Percentiles rank a stretch among this genome's conserved stretches.
These are phyloP conservation scores for Yamadazyma triangularis DNA, from an alignment of 1,139 yeast genomes.

Conservation along the genomic window DNA sequence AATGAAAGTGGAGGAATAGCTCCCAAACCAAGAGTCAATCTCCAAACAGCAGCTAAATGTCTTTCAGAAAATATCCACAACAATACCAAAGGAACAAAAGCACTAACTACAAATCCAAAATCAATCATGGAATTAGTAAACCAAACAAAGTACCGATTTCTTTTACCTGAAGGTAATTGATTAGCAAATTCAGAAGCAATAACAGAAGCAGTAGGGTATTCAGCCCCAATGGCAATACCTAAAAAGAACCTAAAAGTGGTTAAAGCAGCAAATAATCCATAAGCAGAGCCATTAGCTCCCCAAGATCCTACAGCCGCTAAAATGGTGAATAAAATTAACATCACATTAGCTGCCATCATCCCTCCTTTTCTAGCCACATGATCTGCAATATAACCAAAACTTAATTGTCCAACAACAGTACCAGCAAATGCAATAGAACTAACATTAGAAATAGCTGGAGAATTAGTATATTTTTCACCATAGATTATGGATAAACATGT, in stretches of 20 bases:
- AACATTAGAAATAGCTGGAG: slow-evolving; percentile 71
- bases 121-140: slow-evolving; percentile 90
- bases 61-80: slow-evolving; percentile 74
- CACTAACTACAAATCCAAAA: slow-evolving; percentile 74
- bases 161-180: slow-evolving; percentile 67
- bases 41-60: slow-evolving; percentile 83
- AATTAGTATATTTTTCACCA: slow-evolving; percentile 54
- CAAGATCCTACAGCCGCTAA: slow-evolving; percentile 76
- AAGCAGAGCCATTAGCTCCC: slow-evolving; percentile 63
- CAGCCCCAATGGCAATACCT: slow-evolving; percentile 85
- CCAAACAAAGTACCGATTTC: slow-evolving; percentile 87
- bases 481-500: slow-evolving; percentile 64
- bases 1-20: slow-evolving; percentile 83
- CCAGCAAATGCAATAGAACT: slow-evolving; percentile 91
- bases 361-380: slow-evolving; percentile 73
- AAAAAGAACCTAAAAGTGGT: slow-evolving; percentile 83
- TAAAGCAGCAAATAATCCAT: slow-evolving; percentile 76
- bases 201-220: slow-evolving; percentile 90
- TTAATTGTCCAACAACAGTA: slow-evolving; percentile 80
- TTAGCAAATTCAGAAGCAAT: slow-evolving; percentile 92
- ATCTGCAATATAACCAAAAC: slow-evolving; percentile 78
- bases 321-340: slow-evolving; percentile 71
- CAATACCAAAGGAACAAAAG: slow-evolving; percentile 83
- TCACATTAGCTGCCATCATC: slow-evolving; percentile 69
- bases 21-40: slow-evolving; percentile 87